phyloP scores from a whole-genome alignment of 768 basidiomycete genomes.

The Mycena polygramma region DNA sequence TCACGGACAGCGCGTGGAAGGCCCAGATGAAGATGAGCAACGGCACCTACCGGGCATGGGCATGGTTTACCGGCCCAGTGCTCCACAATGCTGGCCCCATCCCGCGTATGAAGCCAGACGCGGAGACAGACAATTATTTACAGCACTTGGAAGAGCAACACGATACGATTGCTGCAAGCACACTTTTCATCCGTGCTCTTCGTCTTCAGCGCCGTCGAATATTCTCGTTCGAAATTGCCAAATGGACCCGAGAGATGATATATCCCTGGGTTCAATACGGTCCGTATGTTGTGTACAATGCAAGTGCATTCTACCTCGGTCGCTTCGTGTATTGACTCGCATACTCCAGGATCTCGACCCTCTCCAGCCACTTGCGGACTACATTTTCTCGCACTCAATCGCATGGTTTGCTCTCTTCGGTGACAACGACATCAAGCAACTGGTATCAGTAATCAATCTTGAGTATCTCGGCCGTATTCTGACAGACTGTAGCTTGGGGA shows the following conservation, averaged over 20 bases:
- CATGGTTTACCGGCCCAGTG: neutral
- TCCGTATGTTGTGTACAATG: too few relatives aligned
- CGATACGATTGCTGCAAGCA: neutral
- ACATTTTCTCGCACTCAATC: constrained; percentile 6
- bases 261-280: too few relatives aligned
- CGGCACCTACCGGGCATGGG: neutral
- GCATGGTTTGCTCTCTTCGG: neutral
- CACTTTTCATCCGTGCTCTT: neutral
- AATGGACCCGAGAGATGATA: neutral
- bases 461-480: neutral
- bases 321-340: neutral
- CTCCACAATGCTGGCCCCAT: neutral
- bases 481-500: neutral
- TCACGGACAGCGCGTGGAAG: neutral
- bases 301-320: neutral
- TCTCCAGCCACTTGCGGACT: neutral
- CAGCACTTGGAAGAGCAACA: neutral
- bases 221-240: neutral
- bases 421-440: constrained; percentile 5
- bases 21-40: neutral
- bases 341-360: neutral
- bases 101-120: neutral
- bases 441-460: constrained; percentile 3
- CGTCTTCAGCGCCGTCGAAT: neutral
- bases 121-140: neutral